Conservation (phyloP, 1,284 basidiomycete genomes). For the Ganoderma leucocontextum region DNA sequence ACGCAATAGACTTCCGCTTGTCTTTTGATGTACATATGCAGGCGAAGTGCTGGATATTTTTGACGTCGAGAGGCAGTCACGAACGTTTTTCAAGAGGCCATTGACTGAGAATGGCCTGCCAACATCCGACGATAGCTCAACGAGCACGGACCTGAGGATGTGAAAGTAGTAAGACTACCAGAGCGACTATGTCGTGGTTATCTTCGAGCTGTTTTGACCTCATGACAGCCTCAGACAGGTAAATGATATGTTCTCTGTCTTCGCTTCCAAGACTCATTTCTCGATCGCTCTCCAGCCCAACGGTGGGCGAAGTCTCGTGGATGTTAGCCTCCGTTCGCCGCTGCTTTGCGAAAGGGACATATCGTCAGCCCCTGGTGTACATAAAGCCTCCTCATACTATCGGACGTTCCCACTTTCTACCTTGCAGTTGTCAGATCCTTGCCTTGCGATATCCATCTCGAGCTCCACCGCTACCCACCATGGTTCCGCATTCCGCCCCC, state of each 20-base stretch:
- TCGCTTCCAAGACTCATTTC: neutral
- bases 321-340: neutral
- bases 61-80: too few relatives aligned
- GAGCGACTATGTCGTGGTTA: neutral
- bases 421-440: neutral
- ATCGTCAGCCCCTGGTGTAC: neutral
- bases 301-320: neutral
- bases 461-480: neutral
- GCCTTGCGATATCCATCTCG: neutral
- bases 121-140: too few relatives aligned
- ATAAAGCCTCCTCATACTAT: neutral
- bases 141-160: too few relatives aligned
- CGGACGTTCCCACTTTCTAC: neutral
- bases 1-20: conserved; percentile 19
- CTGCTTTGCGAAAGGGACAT: neutral
- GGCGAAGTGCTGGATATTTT: too few relatives aligned
- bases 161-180: too few relatives aligned
- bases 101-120: too few relatives aligned
- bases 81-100: too few relatives aligned
- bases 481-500: neutral
- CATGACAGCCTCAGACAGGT: neutral
- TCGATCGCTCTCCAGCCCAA: neutral
- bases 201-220: neutral
- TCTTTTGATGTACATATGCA: neutral
- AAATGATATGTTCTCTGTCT: neutral